Base-by-base conservation (phyloP, 768 basidiomycete species). In the Gloeophyllum trabeum region DNA sequence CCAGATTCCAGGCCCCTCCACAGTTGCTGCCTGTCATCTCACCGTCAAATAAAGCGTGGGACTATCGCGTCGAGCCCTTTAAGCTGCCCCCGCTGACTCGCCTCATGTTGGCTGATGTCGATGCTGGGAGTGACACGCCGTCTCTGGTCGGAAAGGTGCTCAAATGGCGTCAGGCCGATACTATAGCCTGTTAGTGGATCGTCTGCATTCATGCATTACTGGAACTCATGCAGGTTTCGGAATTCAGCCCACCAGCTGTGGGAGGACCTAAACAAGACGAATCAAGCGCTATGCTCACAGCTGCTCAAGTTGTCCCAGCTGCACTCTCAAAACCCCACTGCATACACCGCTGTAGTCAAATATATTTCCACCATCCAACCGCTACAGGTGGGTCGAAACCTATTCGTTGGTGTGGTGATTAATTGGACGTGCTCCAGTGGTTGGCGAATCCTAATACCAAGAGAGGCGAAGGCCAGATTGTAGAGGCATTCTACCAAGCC, bases 81-180 rank as follows among this genome's bases (percentile, higher is more conserved):
- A 71, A 75, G 41, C 78, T 99, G 24, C 96, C 96, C 2, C 88
- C 87, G 0, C 61, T 79, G 40, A 81, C 86, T 18, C 70, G 87
- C 42, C 71, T 99, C 25, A 73, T 98, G 62, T 71, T 99, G 18
- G 96, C 93, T 20, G 96, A 99, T 55, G 91, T 98, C 13, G 88
- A 96, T 52, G 90, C 87, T 6, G 96, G 96, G 6, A 93, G 87
- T 50, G 88, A 97, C 53, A 97, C 96, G 2, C 96, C 96, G 2
- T 88, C 88, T 32, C 76, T 98, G 32, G 91, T 93, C 7, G 79
- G 88, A 23, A 81, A 88, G 59, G 96, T 99, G 3, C 63, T 96
- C 48, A 79, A 78, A 51, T 98, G 94, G 94, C 75, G 87, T 34
- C 74, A 76, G 52, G 74, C 79, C 34, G 69, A 81, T 35, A 59